phyloP scores from a whole-genome alignment of 345 rosid genomes.

The Arabidopsis suecica region DNA sequence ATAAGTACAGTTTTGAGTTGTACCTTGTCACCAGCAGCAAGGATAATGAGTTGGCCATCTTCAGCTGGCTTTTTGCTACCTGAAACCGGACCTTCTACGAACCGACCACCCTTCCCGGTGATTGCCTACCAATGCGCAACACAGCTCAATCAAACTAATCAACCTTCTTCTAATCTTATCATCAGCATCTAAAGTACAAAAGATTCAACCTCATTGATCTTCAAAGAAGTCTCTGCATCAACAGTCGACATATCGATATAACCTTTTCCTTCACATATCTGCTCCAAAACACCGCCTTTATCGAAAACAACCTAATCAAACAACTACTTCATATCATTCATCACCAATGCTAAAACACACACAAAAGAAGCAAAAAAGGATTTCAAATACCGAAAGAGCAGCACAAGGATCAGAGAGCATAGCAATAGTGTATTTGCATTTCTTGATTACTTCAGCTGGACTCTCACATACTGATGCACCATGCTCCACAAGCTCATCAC shows the following conservation, averaged over 20 bases:
- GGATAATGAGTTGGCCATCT: conserved; percentile 91
- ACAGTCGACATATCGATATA: conserved; percentile 96
- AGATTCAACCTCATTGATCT: conserved; percentile 65
- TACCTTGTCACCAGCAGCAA: conserved; percentile 97
- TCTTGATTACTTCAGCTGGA: conserved; percentile 86
- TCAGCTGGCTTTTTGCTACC: conserved; percentile 98
- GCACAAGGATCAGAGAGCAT: conserved; percentile 93
- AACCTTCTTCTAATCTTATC: not conserved
- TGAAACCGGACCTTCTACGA: conserved; percentile 95
- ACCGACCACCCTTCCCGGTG: conserved; percentile 73
- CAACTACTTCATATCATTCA: not conserved
- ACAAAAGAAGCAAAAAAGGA: not conserved
- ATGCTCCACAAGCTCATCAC: conserved; percentile 83
- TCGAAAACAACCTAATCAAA: conserved; percentile 79
- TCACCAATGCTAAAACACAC: not conserved
- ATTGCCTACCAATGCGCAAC: conserved; percentile 60
- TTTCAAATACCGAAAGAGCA: conserved; percentile 68
- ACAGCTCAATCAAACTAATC: conserved; percentile 3
- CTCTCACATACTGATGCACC: conserved; percentile 83
- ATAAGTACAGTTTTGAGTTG: not conserved
- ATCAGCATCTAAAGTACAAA: not conserved
- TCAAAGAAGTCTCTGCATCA: conserved; percentile 82
- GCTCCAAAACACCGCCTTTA: conserved; percentile 81
- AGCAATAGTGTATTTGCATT: conserved; percentile 83
- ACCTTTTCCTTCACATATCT: conserved; percentile 69